Evolutionary conservation across 208 protist genomes (phyloP), one percentile per base, ranked within the genome.

Genomic region (Leishmania tarentolae): DNA sequence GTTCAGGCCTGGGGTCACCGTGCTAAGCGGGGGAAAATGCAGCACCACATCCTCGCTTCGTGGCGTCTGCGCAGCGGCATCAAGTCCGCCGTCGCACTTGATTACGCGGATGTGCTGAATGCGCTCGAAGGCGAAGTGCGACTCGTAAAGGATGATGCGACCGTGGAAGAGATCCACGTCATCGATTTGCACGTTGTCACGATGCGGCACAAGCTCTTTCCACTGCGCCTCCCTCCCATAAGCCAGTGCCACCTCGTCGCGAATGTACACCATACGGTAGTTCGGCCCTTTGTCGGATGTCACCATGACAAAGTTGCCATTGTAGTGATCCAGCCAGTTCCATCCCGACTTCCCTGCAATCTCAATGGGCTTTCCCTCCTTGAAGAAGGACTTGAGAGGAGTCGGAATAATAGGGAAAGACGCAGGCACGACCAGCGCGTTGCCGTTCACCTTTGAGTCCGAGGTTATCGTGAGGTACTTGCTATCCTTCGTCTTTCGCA

Each of bases 291-390:
- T 84, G 82, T 98, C 92, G 6, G 90, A 93, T 35, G 91, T 93
- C 35, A 97, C 95, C 90, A 94, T 97, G 37, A 98, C 73, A 83
- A 98, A 98, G 79, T 92, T 78, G 17, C 91, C 89, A 47, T 95
- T 88, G 80, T 96, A 95, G 81, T 98, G 93, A 69, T 98, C 95
- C 31, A 98, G 85, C 93, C 95, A 98, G 79, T 90, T 95, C 93
- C 95, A 98, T 1, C 86, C 90, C 3, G 89, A 84, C 77, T 92
- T 94, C 15, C 91, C 90, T 35, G 91, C 90, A 79, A 96, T 91
- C 75, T 98, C 93, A n/a, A 95, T 72, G 24, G 92, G 92, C 61
- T 88, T 90, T 17, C 83, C 86, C 11, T 90, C 86, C n/a, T 73
- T 84, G 75, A 97, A 98, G 85, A 97, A 95, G 28, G 86, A 70